Percentiles rank a stretch among this genome's conserved stretches.
Evolutionary conservation across 2,329 filamentous ascomycete species (phyloP).

Genomic region (Byssoonygena ceratinophila): DNA sequence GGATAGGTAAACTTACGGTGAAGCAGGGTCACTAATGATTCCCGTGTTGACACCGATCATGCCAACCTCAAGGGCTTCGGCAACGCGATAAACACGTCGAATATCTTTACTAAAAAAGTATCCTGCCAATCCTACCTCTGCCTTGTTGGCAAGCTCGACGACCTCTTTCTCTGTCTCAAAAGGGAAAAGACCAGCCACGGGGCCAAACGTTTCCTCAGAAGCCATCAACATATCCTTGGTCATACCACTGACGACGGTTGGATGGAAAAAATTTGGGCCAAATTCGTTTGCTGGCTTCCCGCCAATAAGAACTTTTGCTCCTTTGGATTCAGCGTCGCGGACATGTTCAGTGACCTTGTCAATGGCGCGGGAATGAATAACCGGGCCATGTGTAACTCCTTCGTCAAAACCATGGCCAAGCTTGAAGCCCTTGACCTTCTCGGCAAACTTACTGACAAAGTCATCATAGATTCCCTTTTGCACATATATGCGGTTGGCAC

Average conservation of each 20-base stretch:
- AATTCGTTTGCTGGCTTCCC: constrained; percentile 64
- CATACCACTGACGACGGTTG: constrained; percentile 82
- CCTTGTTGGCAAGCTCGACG: constrained; percentile 65
- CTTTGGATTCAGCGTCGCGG: constrained; percentile 65
- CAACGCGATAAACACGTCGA: constrained; percentile 49
- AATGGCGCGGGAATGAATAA: constrained; percentile 69
- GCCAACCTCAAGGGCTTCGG: constrained; percentile 45
- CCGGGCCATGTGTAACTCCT: constrained; percentile 40
- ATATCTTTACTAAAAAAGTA: constrained; percentile 74
- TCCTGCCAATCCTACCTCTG: constrained; percentile 79
- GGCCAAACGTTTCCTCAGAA: constrained; percentile 87
- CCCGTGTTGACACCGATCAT: constrained; percentile 62
- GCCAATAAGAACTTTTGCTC: constrained; percentile 62
- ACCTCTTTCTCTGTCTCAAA: constrained; percentile 87
- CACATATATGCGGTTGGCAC: constrained; percentile 51
- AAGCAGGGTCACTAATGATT: constrained; percentile 44
- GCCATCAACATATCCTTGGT: constrained; percentile 74
- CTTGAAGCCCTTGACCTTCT: constrained; percentile 42
- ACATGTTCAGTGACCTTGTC: constrained; percentile 72
- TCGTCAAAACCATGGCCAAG: constrained; percentile 39
- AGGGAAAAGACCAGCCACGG: constrained; percentile 77
- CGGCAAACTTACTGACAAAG: constrained; percentile 47
- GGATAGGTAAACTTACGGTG: constrained; percentile 31
- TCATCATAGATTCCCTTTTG: constrained; percentile 44
- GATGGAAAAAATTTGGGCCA: constrained; percentile 77